A percentile compares a stretch with the other conserved stretches of the same genome.
Evolutionary conservation across 73 alveolate genomes (phyloP).

Genomic region (Paramecium bursaria): DNA sequence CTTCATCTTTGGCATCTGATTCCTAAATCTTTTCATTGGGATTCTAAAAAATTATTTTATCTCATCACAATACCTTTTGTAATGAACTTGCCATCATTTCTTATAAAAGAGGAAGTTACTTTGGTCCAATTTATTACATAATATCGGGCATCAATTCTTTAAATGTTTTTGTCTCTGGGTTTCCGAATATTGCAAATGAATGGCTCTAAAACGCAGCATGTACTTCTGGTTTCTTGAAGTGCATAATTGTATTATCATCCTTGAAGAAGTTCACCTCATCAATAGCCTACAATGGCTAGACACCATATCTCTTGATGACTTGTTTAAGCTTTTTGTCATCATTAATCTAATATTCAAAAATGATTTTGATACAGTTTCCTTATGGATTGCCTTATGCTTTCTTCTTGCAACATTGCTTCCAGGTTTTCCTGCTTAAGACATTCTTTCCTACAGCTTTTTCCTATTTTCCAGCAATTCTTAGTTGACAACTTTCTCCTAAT

Average conservation of each 20-base stretch:
- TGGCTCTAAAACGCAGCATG: conserved; percentile 88
- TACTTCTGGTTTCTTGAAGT: conserved; percentile 89
- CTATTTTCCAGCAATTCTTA: not conserved
- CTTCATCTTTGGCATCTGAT: conserved; percentile 52
- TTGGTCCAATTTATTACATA: conserved; percentile 88
- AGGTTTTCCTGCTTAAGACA: too few relatives aligned
- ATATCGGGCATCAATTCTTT: conserved; percentile 87
- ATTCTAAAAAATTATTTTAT: conserved; percentile 6
- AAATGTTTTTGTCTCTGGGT: conserved; percentile 85
- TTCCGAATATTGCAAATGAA: conserved; percentile 85
- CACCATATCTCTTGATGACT: conserved; percentile 87
- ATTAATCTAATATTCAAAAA: conserved; percentile 65
- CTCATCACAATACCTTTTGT: not conserved
- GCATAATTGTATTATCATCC: conserved; percentile 94
- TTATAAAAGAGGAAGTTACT: conserved; percentile 25
- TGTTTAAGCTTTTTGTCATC: conserved; percentile 93
- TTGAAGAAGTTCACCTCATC: conserved; percentile 93
- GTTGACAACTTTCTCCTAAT: too few relatives aligned
- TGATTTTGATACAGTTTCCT: conserved; percentile 10
- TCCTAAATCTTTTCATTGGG: conserved; percentile 42
- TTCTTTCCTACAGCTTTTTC: not conserved
- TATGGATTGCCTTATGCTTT: conserved; percentile 51
- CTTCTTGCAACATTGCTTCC: conserved; percentile 61
- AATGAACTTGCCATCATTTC: conserved; percentile 30
- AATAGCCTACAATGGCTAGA: conserved; percentile 85